Percentiles rank a stretch among this genome's conserved stretches.
Conservation (phyloP, 345 rosid species). For the Hibiscus syriacus region DNA sequence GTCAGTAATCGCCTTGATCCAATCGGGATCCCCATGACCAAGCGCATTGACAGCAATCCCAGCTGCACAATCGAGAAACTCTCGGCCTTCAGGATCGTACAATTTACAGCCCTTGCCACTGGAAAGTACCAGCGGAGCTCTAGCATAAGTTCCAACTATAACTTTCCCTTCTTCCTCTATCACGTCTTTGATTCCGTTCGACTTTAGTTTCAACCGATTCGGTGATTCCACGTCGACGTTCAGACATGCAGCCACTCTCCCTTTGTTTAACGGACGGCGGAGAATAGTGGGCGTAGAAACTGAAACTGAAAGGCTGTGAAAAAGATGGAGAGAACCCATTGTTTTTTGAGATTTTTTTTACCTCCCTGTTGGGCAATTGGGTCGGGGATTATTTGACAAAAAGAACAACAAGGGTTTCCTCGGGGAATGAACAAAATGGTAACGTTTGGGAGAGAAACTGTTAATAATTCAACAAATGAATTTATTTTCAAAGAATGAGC, state of each 20-base stretch:
- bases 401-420: no score
- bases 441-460: no score
- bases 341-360: no score
- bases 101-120: conserved; percentile 78
- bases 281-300: conserved; percentile 10
- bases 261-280: conserved; percentile 7
- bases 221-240: conserved; percentile 21
- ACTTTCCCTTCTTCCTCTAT: conserved; percentile 53
- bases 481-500: no score
- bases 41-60: conserved; percentile 86
- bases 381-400: no score
- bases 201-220: neutral
- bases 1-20: conserved; percentile 60
- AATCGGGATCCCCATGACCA: conserved; percentile 77
- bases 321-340: no score
- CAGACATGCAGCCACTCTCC: conserved; percentile 19
- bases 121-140: conserved; percentile 76
- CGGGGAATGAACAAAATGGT: no score
- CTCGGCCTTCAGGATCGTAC: conserved; percentile 67
- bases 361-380: no score
- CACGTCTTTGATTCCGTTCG: conserved; percentile 33
- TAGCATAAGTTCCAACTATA: conserved; percentile 71
- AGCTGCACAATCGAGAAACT: conserved; percentile 65
- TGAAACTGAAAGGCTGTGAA: no score
- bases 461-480: no score